Evolutionary conservation across 2,329 filamentous ascomycete species (phyloP).

Genomic region (Clonostachys chloroleuca): DNA sequence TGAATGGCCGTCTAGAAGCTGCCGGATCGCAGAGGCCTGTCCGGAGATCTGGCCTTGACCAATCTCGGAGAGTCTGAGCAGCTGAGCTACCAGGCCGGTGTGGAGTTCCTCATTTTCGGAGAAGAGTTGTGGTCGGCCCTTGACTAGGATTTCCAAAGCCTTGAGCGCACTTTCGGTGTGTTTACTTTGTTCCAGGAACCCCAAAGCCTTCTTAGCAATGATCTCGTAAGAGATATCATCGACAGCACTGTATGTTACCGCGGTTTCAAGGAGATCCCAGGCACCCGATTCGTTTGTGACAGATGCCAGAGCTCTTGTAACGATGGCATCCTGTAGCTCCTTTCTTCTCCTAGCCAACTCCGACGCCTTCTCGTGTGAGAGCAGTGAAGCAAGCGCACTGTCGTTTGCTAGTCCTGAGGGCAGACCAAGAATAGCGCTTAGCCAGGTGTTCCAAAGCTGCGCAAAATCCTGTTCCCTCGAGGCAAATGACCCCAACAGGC

Average conservation of each 20-base stretch:
- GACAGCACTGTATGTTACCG: constrained; percentile 35
- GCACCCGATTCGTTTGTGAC: constrained; percentile 21
- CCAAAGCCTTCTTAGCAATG: constrained; percentile 15
- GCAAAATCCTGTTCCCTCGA: constrained; percentile 29
- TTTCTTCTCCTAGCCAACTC: constrained; percentile 28
- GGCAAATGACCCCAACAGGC: constrained; percentile 42
- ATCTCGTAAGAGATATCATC: constrained; percentile 28
- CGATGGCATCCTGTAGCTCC: constrained; percentile 42
- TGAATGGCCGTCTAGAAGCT: constrained; percentile 37
- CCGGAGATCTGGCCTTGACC: constrained; percentile 29
- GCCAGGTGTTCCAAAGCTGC: constrained; percentile 38
- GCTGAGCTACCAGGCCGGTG: constrained; percentile 43
- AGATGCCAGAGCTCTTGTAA: constrained; percentile 30
- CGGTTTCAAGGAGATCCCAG: constrained; percentile 44
- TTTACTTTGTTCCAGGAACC: constrained; percentile 16
- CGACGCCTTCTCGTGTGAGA: constrained; percentile 36
- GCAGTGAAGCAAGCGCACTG: constrained; percentile 34
- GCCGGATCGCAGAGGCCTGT: constrained; percentile 34
- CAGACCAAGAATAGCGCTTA: constrained; percentile 31
- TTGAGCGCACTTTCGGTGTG: constrained; percentile 23
- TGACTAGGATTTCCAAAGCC: constrained; percentile 42
- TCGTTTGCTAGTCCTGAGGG: constrained; percentile 11
- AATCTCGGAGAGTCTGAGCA: constrained; percentile 51
- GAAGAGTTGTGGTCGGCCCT: constrained; percentile 37
- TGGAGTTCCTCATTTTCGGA: constrained; percentile 37